These are phyloP conservation scores for Eucalyptus leucophloia DNA, from an alignment of 345 rosid genomes.

Conservation along the genomic window DNA sequence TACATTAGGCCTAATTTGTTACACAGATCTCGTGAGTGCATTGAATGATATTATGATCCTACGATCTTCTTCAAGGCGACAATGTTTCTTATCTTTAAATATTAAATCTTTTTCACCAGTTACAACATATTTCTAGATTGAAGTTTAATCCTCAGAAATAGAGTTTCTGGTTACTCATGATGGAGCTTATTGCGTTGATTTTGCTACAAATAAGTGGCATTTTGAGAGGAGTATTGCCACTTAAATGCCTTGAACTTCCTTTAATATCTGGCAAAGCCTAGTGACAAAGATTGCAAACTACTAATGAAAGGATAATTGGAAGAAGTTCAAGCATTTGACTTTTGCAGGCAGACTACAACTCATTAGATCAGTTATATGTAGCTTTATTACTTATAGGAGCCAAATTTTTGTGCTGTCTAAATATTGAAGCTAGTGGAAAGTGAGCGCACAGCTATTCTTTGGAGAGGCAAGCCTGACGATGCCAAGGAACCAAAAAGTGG, in stretches of 20 bases:
- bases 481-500: neutral
- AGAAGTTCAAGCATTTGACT: neutral
- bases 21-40: neutral
- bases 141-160: neutral
- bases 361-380: neutral
- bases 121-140: neutral
- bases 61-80: neutral
- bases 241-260: neutral
- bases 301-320: neutral
- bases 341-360: neutral
- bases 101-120: neutral
- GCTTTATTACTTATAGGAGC: neutral
- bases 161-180: too few species aligned
- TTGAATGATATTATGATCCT: accelerated
- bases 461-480: neutral
- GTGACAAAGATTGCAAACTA: neutral
- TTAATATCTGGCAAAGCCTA: neutral
- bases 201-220: neutral
- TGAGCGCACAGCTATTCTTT: neutral
- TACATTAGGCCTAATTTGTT: neutral
- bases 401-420: neutral
- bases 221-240: neutral
- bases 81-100: neutral
- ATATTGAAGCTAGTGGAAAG: neutral
- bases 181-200: neutral